Conservation (phyloP, 1,284 basidiomycete genomes). For the Schizophyllum amplum region DNA sequence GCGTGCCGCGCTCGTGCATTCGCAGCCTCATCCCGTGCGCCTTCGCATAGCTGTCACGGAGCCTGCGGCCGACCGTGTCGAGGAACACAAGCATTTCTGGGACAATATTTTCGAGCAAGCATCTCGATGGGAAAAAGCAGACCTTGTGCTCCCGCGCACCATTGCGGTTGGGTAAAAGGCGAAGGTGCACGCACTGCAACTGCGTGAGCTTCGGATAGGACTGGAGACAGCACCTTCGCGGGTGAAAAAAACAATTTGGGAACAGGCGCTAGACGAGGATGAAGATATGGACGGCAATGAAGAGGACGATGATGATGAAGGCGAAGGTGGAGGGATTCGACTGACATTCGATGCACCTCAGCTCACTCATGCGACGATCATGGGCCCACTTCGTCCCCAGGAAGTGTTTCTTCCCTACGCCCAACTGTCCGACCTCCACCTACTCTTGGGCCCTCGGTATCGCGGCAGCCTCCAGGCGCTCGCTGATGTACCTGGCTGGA, state of each 20-base stretch:
- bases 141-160: neutral
- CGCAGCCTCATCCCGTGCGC: neutral
- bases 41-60: neutral
- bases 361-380: neutral
- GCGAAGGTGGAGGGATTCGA: neutral
- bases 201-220: neutral
- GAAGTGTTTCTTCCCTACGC: neutral
- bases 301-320: too few species aligned
- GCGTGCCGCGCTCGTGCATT: neutral
- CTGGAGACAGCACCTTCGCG: too few species aligned
- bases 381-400: neutral
- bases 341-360: neutral
- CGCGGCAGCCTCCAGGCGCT: neutral
- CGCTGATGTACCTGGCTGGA: neutral
- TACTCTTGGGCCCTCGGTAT: neutral
- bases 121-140: neutral
- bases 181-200: neutral
- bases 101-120: neutral
- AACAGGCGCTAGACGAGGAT: neutral
- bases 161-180: neutral
- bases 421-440: neutral
- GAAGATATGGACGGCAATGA: neutral
- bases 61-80: too few species aligned
- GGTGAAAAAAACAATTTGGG: too few species aligned
- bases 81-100: neutral